Evolutionary conservation across 2,329 filamentous ascomycete genomes (phyloP), one percentile per base, ranked within the genome.

Genomic region (Fusarium praegraminearum): DNA sequence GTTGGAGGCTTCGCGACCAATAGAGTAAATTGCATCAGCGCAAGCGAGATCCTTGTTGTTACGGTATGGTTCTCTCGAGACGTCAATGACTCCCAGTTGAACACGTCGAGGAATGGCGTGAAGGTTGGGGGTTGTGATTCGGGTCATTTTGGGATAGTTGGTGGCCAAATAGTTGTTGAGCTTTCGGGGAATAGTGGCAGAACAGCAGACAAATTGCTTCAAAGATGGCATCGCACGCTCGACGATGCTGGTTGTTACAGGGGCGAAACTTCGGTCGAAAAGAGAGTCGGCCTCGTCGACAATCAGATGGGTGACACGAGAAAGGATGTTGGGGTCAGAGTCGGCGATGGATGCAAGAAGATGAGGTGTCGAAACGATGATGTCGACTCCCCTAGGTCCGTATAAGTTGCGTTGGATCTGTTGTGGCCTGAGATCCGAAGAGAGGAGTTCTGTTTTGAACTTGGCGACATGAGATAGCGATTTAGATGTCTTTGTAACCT

Each of bases 241-340:
- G 69, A 99, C 87, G 71, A 99, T 93, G 57, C 88, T 87, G 13
- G 89, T 91, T 0, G 96, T 98, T 26, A 91, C 90, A 2, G 93
- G 90, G 6, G 92, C 87, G 82, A 99, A 99, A 62, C 93, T 97
- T 61, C 94, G 92, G 81, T 99, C 97, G 72, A 99, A 88, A 12
- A 99, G 88, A 6, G 94, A 98, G 80, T 99, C 96, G 2, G 97
- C 97, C 83, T 99, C 97, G 77, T 99, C 97, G 50, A 97, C 86
- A 62, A 99, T 87, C 13, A 99, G 86, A 77, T 98, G 93, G 3
- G 89, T 90, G 62, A 98, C 94, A 15, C 93, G 91, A n/a, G 93
- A 94, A 36, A 99, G 88, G 65, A 99, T 90, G 75, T 97, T 95
- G 13, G 96, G 96, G 71, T 98, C 94, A 22, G 90, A 91, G 70